Evolutionary conservation across 306 rosid genomes (phyloP).

Genomic region (Prunus salicina): DNA sequence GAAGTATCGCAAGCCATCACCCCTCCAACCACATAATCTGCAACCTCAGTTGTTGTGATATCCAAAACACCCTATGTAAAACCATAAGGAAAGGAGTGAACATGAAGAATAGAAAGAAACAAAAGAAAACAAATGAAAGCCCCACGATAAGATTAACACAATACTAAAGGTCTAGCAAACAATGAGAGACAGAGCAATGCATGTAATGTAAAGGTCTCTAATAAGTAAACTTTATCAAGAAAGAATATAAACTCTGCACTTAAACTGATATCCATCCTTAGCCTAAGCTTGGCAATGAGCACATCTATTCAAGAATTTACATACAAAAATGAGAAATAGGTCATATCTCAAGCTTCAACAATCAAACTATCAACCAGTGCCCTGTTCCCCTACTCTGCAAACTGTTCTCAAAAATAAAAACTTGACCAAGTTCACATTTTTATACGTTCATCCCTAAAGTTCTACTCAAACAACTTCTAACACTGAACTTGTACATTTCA

Average conservation of each 20-base stretch:
- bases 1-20: slow-evolving; percentile 85
- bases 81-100: slow-evolving; percentile 10
- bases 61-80: slow-evolving; percentile 71
- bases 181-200: not conserved
- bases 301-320: not conserved
- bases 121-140: not conserved
- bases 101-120: slow-evolving; percentile 12
- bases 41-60: slow-evolving; percentile 90
- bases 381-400: not conserved
- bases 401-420: not conserved
- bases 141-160: not conserved
- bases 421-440: not conserved
- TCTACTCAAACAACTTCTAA: not conserved
- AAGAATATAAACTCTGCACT: not conserved
- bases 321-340: not conserved
- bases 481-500: not conserved
- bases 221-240: not conserved
- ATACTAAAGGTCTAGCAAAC: not conserved
- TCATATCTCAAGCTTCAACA: slow-evolving; percentile 1
- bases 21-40: slow-evolving; percentile 78
- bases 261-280: not conserved
- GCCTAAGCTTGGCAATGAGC: not conserved
- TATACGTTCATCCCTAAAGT: not conserved
- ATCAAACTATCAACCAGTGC: not conserved
- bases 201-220: not conserved